Evolutionary conservation across 2,329 filamentous ascomycete species (phyloP).

Genomic region (Neoarthrinium moseri): DNA sequence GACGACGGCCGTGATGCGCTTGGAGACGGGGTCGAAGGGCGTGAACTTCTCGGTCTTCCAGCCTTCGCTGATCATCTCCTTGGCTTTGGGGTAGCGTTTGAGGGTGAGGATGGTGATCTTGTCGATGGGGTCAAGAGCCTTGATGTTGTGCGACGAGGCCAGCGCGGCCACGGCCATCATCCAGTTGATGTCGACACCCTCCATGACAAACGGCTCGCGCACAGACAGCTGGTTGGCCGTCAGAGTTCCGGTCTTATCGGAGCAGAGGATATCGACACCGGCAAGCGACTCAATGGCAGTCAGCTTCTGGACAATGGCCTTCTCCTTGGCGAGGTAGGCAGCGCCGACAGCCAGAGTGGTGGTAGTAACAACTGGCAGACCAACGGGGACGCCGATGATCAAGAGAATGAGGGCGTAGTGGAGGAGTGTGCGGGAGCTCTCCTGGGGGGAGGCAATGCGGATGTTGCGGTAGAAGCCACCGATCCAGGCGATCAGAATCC

Average conservation of each 20-base stretch:
- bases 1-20: slow-evolving; percentile 69
- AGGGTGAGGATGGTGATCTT: slow-evolving; percentile 72
- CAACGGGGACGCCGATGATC: slow-evolving; percentile 72
- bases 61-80: slow-evolving; percentile 69
- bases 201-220: slow-evolving; percentile 70
- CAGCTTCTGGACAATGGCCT: slow-evolving; percentile 73
- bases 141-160: slow-evolving; percentile 72
- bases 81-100: slow-evolving; percentile 70
- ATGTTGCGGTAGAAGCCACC: slow-evolving; percentile 73
- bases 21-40: slow-evolving; percentile 76
- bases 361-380: slow-evolving; percentile 71
- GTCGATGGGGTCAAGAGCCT: slow-evolving; percentile 72
- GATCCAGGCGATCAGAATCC: slow-evolving; percentile 69
- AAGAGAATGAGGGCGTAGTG: slow-evolving; percentile 64
- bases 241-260: slow-evolving; percentile 73
- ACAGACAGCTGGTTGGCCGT: slow-evolving; percentile 70
- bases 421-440: slow-evolving; percentile 59
- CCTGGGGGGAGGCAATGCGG: slow-evolving; percentile 56
- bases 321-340: slow-evolving; percentile 70
- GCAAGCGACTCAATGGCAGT: slow-evolving; percentile 71
- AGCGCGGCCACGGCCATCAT: slow-evolving; percentile 75
- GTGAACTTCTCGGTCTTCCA: slow-evolving; percentile 78
- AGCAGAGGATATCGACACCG: slow-evolving; percentile 73
- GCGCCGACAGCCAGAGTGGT: slow-evolving; percentile 72
- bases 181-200: slow-evolving; percentile 74